Conservation (phyloP, 441 rosid species). For the Jatropha multifida region DNA sequence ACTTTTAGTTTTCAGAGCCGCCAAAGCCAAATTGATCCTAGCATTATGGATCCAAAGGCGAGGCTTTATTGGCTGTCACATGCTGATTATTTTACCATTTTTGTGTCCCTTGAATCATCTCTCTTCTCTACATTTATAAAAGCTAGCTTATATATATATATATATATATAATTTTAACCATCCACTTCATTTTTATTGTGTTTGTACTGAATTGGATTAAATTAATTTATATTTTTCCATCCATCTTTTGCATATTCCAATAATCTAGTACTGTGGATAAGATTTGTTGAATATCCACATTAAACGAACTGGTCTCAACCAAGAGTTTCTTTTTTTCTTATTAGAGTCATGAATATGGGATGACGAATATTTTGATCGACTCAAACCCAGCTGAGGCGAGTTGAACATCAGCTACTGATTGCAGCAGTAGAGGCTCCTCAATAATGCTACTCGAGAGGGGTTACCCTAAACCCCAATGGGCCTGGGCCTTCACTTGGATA, state of each 20-base stretch:
- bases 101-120: background rate
- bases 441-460: background rate
- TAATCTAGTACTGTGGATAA: too few species aligned
- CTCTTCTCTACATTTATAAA: too few species aligned
- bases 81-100: background rate
- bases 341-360: background rate
- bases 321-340: too few species aligned
- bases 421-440: conserved; percentile 8
- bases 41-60: background rate
- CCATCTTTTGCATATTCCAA: background rate
- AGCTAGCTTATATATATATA: too few species aligned
- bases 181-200: too few species aligned
- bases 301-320: too few species aligned
- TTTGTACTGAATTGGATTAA: too few species aligned
- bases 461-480: background rate
- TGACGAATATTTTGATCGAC: background rate
- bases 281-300: too few species aligned
- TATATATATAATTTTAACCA: too few species aligned
- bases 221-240: too few species aligned
- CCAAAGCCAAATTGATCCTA: conserved; percentile 12
- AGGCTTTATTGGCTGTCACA: conserved; percentile 13
- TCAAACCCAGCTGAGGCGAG: too few species aligned
- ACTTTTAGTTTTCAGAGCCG: conserved; percentile 23
- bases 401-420: conserved; percentile 29
- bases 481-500: conserved; percentile 1